Evolutionary conservation across 2,329 filamentous ascomycete genomes (phyloP), one percentile per base, ranked within the genome.

Genomic region (Stromatinia cepivora): DNA sequence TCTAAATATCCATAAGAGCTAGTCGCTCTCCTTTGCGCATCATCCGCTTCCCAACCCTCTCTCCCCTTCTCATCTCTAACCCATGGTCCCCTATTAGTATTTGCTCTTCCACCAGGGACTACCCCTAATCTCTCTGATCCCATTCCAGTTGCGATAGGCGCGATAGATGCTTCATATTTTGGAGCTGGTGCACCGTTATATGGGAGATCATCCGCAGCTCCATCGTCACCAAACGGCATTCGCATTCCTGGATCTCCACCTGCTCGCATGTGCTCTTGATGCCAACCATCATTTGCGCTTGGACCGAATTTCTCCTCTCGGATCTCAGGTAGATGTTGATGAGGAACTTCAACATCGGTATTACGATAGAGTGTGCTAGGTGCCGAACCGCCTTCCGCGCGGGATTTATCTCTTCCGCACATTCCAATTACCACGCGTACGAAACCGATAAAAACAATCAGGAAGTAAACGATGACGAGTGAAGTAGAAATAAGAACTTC

Each of bases 401-500:
- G 84, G 11, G 82, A 84, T 72, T 87, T 88, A 66, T 89, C 88
- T 1, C 85, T 84, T 39, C 82, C 81, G 67, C 83, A 82, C 81
- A 91, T 87, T 68, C 89, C 84, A 46, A 84, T 83, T 69, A 89
- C 79, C 39, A 90, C 89, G 70, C 92, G 87, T 61, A 87, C 80
- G 68, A 94, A 80, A 62, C 92, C 95, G 61, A 92, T 84, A 48
- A 97, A 83, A 6, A 92, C 87, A 70, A 97, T 85, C 71, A 95
- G 79, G 66, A 96, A 76, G 84, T 93, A 99, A 39, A 97, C 81
- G 4, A 92, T 81, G 17, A 97, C 80, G 6, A 99, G 82, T 64
- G 85, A 87, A 0, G 86, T 84, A 3, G 94, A 92, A 74, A 98
- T 93, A 72, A 97, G 86, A 1, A 91, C 89, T 80, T 97, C 92